Evolutionary conservation across 2,329 filamentous ascomycete species (phyloP).

Genomic region (Sarocladium kiliense): DNA sequence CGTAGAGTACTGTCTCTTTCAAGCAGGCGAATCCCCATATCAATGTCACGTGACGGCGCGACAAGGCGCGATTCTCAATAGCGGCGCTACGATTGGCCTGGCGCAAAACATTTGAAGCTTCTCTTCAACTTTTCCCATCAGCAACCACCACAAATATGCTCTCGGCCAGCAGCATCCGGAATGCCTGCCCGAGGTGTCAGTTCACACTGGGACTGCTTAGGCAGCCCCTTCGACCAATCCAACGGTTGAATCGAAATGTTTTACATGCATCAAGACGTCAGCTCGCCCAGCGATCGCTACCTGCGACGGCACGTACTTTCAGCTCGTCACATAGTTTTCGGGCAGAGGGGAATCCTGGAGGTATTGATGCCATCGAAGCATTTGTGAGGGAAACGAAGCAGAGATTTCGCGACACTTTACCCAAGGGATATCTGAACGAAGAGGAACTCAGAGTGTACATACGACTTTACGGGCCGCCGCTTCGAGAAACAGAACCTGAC

Average conservation of each 20-base stretch:
- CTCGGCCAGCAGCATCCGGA: conserved; percentile 26
- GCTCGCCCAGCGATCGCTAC: neutral
- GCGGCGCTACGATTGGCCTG: neutral
- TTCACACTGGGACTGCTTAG: conserved; percentile 8
- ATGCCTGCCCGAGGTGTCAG: conserved; percentile 25
- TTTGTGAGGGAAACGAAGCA: conserved; percentile 68
- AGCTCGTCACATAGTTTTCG: conserved; percentile 16
- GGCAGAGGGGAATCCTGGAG: conserved; percentile 14
- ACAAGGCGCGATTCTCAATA: conserved; percentile 10
- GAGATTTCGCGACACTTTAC: conserved; percentile 71
- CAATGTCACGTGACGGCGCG: conserved; percentile 24
- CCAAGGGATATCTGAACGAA: conserved; percentile 61
- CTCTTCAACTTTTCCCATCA: neutral
- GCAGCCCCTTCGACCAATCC: conserved; percentile 6
- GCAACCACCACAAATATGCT: conserved; percentile 25
- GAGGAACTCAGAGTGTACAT: conserved; percentile 74
- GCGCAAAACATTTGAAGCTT: neutral
- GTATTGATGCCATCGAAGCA: conserved; percentile 40
- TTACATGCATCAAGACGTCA: neutral
- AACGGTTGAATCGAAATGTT: conserved; percentile 10
- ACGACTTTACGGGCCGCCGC: conserved; percentile 72
- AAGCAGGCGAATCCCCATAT: neutral
- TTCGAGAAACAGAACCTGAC: conserved; percentile 55
- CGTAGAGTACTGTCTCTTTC: no score
- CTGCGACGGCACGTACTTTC: neutral